Conservation (phyloP, 331 rosid species). For the Arachis monticola region DNA sequence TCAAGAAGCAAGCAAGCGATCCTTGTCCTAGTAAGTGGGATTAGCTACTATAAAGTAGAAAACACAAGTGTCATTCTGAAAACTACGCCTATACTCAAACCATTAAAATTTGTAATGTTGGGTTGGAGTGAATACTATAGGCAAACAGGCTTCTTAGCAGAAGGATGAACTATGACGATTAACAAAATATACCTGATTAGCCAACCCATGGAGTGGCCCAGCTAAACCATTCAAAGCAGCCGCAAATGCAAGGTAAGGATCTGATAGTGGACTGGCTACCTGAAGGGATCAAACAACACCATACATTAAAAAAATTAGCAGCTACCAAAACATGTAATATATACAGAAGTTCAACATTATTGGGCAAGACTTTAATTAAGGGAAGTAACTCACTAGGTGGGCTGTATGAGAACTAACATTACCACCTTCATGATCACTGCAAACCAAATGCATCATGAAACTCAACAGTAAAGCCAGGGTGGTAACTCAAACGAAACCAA, state of each 20-base stretch:
- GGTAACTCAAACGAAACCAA: slow-evolving; percentile 23
- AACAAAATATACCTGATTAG: slow-evolving; percentile 79
- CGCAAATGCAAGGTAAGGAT: slow-evolving; percentile 93
- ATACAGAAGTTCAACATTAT: slow-evolving; percentile 16
- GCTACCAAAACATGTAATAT: slow-evolving; percentile 4
- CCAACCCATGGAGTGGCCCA: slow-evolving; percentile 99
- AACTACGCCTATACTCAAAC: background rate
- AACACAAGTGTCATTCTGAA: background rate
- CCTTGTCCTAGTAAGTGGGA: background rate
- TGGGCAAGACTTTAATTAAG: slow-evolving; percentile 19
- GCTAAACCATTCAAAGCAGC: slow-evolving; percentile 99
- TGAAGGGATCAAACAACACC: slow-evolving; percentile 40
- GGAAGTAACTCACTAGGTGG: slow-evolving; percentile 70
- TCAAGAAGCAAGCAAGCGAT: background rate
- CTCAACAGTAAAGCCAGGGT: slow-evolving; percentile 10
- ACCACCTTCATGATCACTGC: slow-evolving; percentile 99
- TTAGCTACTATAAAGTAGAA: background rate
- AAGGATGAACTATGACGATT: slow-evolving; percentile 6
- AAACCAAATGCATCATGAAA: slow-evolving; percentile 38
- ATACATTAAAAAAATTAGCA: slow-evolving; percentile 28
- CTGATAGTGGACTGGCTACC: slow-evolving; percentile 95
- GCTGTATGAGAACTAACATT: slow-evolving; percentile 98
- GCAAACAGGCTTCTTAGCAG: slow-evolving; percentile 34
- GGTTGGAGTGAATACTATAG: slow-evolving; percentile 3
- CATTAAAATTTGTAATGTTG: slow-evolving; percentile 8